phyloP scores from a whole-genome alignment of 768 basidiomycete genomes.

The Clitopilus passeckerianus region DNA sequence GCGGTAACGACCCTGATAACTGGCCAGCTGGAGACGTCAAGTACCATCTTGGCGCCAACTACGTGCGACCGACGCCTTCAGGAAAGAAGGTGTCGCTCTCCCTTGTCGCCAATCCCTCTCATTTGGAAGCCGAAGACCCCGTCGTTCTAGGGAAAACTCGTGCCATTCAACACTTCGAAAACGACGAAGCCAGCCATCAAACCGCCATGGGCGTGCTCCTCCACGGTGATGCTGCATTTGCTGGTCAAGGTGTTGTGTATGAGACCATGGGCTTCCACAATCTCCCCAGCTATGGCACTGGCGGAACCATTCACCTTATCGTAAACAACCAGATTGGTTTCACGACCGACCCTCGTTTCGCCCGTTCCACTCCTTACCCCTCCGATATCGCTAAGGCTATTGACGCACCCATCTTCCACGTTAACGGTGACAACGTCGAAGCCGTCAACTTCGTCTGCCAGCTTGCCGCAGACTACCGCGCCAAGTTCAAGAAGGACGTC shows the following conservation, averaged over 20 bases:
- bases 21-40: conserved; percentile 96
- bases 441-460: conserved; percentile 99
- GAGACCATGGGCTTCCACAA: conserved; percentile 99
- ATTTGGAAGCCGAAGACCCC: conserved; percentile 95
- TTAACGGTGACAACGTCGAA: conserved; percentile 97
- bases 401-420: conserved; percentile 98
- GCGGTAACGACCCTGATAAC: conserved; percentile 66
- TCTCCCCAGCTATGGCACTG: conserved; percentile 92
- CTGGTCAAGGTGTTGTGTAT: conserved; percentile 97
- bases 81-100: conserved; percentile 98
- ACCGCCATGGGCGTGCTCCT: conserved; percentile 94
- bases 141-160: conserved; percentile 99
- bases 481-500: conserved; percentile 98
- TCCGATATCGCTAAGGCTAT: conserved; percentile 99
- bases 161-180: conserved; percentile 92
- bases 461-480: conserved; percentile 95
- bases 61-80: conserved; percentile 94
- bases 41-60: conserved; percentile 98
- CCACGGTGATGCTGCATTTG: conserved; percentile 98
- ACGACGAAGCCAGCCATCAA: conserved; percentile 72
- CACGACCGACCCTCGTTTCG: conserved; percentile 96
- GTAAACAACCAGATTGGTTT: conserved; percentile 99
- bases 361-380: conserved; percentile 96
- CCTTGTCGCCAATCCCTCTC: conserved; percentile 97
- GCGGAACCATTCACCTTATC: conserved; percentile 96